Evolutionary conservation across 2,329 filamentous ascomycete genomes (phyloP).

Genomic region (Claviceps humidiphila): DNA sequence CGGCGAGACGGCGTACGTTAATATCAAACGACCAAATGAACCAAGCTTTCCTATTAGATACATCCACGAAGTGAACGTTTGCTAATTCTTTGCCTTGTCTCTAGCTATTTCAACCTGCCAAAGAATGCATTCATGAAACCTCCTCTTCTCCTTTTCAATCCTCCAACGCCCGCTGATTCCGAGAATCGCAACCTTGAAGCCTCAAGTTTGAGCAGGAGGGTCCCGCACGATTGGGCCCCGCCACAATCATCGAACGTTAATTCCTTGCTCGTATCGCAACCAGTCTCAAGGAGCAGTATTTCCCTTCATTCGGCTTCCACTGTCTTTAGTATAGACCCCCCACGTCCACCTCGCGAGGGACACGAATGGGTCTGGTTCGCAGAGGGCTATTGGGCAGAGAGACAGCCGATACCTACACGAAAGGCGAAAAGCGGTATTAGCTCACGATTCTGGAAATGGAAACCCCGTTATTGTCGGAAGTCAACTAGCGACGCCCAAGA

Average conservation of each 20-base stretch:
- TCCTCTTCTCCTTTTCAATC: conserved; percentile 9
- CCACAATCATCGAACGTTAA: not conserved
- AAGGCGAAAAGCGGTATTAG: conserved; percentile 20
- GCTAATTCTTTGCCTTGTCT: not conserved
- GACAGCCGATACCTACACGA: conserved; percentile 18
- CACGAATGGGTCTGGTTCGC: conserved; percentile 52
- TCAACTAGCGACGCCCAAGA: conserved; percentile 19
- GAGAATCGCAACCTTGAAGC: not conserved
- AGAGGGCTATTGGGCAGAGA: conserved; percentile 48
- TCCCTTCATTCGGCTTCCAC: conserved; percentile 1
- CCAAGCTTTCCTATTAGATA: not conserved
- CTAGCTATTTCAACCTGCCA: conserved; percentile 21
- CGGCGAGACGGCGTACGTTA: conserved; percentile 11
- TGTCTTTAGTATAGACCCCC: conserved; percentile 30
- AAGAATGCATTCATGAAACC: conserved; percentile 7
- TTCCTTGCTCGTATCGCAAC: not conserved
- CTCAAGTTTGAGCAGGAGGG: conserved; percentile 1
- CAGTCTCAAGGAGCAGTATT: not conserved
- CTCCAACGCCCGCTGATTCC: conserved; percentile 3
- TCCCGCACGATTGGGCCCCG: conserved; percentile 1
- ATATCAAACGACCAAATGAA: not conserved
- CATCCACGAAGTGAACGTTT: too few relatives aligned
- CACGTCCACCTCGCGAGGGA: conserved; percentile 39
- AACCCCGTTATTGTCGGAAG: conserved; percentile 24
- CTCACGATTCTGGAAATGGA: conserved; percentile 28